Evolutionary conservation across 345 rosid species (phyloP).

Genomic region (Citrus unshiu): DNA sequence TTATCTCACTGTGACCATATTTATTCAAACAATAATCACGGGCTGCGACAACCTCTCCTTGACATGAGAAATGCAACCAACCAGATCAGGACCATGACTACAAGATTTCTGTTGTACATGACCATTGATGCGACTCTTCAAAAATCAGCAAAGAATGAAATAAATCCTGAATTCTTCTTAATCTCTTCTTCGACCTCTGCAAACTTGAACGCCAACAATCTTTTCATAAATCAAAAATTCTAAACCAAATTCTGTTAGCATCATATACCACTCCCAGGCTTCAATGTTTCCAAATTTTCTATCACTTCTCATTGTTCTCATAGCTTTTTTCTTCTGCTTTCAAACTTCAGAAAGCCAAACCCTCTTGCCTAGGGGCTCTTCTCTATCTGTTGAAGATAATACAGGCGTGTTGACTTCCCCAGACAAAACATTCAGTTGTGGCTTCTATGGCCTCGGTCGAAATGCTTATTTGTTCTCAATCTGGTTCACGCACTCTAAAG

Average conservation of each 20-base stretch:
- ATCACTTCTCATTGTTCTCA: background rate
- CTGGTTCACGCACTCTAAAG: slow-evolving; percentile 33
- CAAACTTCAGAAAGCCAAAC: slow-evolving; percentile 9
- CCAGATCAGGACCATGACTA: too few species aligned
- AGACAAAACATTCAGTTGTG: slow-evolving; percentile 36
- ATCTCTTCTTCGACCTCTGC: too few species aligned
- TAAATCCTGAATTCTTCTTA: too few species aligned
- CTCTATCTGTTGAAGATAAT: slow-evolving; percentile 26
- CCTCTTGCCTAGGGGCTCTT: slow-evolving; percentile 20
- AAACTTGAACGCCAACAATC: too few species aligned
- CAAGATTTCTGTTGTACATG: too few species aligned
- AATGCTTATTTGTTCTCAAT: slow-evolving; percentile 43
- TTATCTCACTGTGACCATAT: too few species aligned
- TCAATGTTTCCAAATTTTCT: background rate
- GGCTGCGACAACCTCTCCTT: too few species aligned
- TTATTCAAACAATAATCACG: too few species aligned
- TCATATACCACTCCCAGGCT: background rate
- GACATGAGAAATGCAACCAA: too few species aligned
- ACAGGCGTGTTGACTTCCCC: slow-evolving; percentile 24
- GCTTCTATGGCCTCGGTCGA: slow-evolving; percentile 31
- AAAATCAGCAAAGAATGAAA: too few species aligned
- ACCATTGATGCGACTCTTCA: too few species aligned
- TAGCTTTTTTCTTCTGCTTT: background rate
- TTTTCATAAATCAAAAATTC: too few species aligned
- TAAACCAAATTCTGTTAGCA: background rate